Evolutionary conservation across 495 filamentous ascomycete species (phyloP).

Genomic region (Penicillium steckii): DNA sequence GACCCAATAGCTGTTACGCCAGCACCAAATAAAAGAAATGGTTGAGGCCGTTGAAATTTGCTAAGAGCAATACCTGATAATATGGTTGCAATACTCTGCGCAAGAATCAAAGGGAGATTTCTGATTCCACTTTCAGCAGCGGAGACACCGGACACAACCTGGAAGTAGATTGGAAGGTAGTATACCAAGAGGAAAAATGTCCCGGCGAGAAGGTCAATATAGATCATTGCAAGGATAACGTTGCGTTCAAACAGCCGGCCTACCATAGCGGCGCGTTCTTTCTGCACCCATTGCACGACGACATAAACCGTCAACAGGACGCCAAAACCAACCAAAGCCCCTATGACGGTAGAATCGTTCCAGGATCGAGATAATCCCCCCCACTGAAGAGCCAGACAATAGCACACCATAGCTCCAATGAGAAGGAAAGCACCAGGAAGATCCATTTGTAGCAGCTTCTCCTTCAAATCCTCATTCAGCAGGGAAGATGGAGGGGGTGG

Average conservation of each 20-base stretch:
- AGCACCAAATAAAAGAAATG: not conserved
- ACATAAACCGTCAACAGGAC: constrained; percentile 24
- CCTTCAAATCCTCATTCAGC: constrained; percentile 21
- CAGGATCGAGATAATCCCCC: constrained; percentile 35
- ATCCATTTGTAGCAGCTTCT: constrained; percentile 37
- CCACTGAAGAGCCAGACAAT: constrained; percentile 41
- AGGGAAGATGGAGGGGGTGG: constrained; percentile 22
- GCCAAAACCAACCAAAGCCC: constrained; percentile 32
- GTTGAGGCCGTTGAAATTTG: not conserved
- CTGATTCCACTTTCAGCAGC: constrained; percentile 65
- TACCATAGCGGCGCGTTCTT: not conserved
- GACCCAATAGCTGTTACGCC: not conserved
- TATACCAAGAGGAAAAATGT: constrained; percentile 22
- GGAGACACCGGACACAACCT: constrained; percentile 62
- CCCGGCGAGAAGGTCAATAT: constrained; percentile 21
- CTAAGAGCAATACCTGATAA: not conserved
- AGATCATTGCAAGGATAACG: constrained; percentile 5
- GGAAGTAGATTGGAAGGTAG: constrained; percentile 66
- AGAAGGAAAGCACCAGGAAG: constrained; percentile 24
- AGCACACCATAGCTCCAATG: constrained; percentile 30
- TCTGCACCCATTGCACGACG: not conserved
- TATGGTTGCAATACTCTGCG: constrained; percentile 5
- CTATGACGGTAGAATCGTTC: constrained; percentile 30
- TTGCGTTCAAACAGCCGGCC: not conserved
- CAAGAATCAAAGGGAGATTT: constrained; percentile 65